These are phyloP conservation scores for Baorangia bicolor DNA, from an alignment of 768 basidiomycete species.

Conservation along the genomic window DNA sequence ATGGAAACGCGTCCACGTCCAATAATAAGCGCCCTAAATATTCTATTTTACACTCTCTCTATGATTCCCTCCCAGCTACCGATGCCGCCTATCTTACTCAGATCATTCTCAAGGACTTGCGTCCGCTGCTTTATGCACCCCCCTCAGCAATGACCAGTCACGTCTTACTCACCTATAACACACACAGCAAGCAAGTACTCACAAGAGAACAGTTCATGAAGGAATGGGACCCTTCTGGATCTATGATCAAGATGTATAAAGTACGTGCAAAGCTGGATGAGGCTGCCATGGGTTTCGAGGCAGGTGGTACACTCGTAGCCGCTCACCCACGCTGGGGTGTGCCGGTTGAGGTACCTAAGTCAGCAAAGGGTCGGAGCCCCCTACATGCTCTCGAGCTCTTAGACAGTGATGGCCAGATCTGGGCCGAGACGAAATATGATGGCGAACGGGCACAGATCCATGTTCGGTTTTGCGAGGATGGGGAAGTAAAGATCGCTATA, in stretches of 20 bases:
- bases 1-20: constrained; percentile 26
- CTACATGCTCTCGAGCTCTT: constrained; percentile 50
- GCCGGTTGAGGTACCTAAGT: constrained; percentile 80
- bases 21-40: constrained; percentile 33
- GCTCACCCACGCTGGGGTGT: constrained; percentile 50
- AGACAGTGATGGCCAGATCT: constrained; percentile 40
- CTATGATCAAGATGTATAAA: constrained; percentile 53
- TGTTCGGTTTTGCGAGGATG: constrained; percentile 47
- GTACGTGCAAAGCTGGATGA: constrained; percentile 58
- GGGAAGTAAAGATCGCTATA: constrained; percentile 57
- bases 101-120: constrained; percentile 84
- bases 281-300: constrained; percentile 47
- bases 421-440: constrained; percentile 94
- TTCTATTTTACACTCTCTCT: constrained; percentile 55
- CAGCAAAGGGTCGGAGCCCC: constrained; percentile 67
- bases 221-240: constrained; percentile 63
- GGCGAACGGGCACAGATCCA: constrained; percentile 96
- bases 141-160: constrained; percentile 43
- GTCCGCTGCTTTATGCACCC: constrained; percentile 74
- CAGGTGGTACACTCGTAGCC: constrained; percentile 23
- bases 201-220: constrained; percentile 64
- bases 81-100: constrained; percentile 76
- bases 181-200: constrained; percentile 53
- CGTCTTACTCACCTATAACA: constrained; percentile 56
- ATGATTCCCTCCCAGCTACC: constrained; percentile 53